These are phyloP conservation scores for Nicotiana benthamiana DNA, from an alignment of 257 asterid species.

Conservation along the genomic window DNA sequence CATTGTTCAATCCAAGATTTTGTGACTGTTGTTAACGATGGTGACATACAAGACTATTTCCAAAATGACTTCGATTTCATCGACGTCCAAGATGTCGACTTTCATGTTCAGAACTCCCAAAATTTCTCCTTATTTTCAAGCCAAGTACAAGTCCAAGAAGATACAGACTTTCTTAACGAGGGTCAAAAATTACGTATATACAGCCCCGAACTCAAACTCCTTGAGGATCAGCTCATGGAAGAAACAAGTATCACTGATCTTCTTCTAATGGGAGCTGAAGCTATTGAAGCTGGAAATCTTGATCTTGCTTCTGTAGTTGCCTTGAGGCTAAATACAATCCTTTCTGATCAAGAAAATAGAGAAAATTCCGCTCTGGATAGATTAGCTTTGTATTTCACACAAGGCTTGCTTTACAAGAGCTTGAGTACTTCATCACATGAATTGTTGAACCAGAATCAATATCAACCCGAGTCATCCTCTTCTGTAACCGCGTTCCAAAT, in stretches of 20 bases:
- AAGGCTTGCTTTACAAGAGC: conserved; percentile 19
- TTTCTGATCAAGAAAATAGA: conserved; percentile 17
- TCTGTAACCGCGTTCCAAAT: conserved; percentile 24
- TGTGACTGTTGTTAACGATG: not conserved
- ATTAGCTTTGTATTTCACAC: conserved; percentile 29
- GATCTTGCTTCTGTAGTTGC: conserved; percentile 21
- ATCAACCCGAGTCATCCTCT: not conserved
- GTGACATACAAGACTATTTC: conserved; percentile 12
- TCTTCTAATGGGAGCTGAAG: conserved; percentile 32
- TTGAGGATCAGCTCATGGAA: conserved; percentile 27
- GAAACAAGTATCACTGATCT: conserved; percentile 23
- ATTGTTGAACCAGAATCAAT: not conserved
- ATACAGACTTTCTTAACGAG: not conserved
- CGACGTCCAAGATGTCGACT: not conserved
- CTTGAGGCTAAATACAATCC: conserved; percentile 18
- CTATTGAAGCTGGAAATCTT: conserved; percentile 25
- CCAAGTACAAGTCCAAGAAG: not conserved
- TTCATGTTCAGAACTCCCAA: not conserved
- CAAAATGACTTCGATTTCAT: conserved; percentile 12
- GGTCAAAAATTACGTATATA: not conserved
- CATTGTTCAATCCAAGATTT: conserved; percentile 9
- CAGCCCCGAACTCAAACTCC: not conserved
- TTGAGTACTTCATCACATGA: not conserved
- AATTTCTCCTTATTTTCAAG: not conserved
- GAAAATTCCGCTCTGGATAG: conserved; percentile 15